These are phyloP conservation scores for Mesembryanthemum crystallinum DNA, from an alignment of 148 eudicot species.

Conservation along the genomic window DNA sequence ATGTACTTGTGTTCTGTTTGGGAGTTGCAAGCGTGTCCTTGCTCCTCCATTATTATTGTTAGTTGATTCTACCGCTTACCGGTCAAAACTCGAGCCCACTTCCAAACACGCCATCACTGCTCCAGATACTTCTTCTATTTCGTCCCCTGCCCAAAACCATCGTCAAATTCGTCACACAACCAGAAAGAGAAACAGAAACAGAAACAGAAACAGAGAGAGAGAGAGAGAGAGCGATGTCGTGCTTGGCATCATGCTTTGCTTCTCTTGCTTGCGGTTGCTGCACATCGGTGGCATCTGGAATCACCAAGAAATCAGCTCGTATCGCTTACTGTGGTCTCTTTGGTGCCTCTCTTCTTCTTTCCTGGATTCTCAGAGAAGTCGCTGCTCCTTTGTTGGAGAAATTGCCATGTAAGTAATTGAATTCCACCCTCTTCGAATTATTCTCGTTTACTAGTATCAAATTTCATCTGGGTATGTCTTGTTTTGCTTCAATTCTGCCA, in stretches of 20 bases:
- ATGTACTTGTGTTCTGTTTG: too few species aligned
- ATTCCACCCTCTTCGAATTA: background rate
- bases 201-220: background rate
- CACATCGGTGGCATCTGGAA: constrained; percentile 75
- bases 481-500: background rate
- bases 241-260: constrained; percentile 69
- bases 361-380: constrained; percentile 90
- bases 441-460: background rate
- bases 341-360: constrained; percentile 68
- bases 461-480: constrained; percentile 14
- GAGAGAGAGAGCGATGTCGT: constrained; percentile 52
- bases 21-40: too few species aligned
- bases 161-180: too few species aligned
- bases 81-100: background rate
- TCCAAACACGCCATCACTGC: background rate
- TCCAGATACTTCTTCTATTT: constrained; percentile 14
- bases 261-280: constrained; percentile 87
- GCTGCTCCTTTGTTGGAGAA: constrained; percentile 68
- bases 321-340: constrained; percentile 84
- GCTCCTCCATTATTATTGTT: too few species aligned
- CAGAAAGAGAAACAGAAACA: too few species aligned
- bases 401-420: constrained; percentile 55
- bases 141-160: too few species aligned
- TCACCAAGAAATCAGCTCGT: constrained; percentile 79
- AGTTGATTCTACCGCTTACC: background rate